These are phyloP conservation scores for Melocanna baccifera DNA, from an alignment of 176 grass and related monocot genomes.

Conservation along the genomic window DNA sequence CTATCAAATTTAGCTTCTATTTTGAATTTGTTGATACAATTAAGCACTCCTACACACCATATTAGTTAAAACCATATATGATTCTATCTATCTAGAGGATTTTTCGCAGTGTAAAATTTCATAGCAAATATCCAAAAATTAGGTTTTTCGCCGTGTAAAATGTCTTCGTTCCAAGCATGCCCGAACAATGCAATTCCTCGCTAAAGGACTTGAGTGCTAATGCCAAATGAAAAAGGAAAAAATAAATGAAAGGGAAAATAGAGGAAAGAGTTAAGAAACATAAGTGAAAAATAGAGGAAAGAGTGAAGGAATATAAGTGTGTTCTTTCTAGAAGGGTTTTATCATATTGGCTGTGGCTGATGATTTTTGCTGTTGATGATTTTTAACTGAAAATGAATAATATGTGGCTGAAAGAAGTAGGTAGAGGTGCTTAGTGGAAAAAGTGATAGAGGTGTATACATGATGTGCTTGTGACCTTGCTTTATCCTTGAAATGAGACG, in stretches of 20 bases:
- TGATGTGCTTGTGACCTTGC: rapidly evolving
- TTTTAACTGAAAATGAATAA: too few relatives aligned
- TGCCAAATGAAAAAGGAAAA: not conserved
- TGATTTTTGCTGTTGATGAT: rapidly evolving
- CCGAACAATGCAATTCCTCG: not conserved
- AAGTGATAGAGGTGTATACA: too few relatives aligned
- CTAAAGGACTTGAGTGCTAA: not conserved
- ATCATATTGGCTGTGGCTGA: too few relatives aligned
- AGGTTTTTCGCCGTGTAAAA: not conserved
- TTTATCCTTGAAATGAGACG: too few relatives aligned
- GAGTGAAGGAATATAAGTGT: not conserved
- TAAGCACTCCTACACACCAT: too few relatives aligned
- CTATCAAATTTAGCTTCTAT: not conserved
- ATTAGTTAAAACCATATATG: not conserved
- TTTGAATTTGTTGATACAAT: not conserved
- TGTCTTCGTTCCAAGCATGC: not conserved
- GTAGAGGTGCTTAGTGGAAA: rapidly evolving
- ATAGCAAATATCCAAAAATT: not conserved
- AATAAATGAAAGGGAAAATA: not conserved
- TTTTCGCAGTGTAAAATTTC: not conserved
- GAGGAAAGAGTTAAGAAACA: not conserved
- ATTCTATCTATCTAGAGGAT: not conserved
- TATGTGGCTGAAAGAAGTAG: too few relatives aligned
- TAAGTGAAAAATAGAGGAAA: not conserved
- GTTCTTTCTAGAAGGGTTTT: not conserved